These are phyloP conservation scores for Tulasnella sp. DNA, from an alignment of 768 basidiomycete genomes.

Conservation along the genomic window DNA sequence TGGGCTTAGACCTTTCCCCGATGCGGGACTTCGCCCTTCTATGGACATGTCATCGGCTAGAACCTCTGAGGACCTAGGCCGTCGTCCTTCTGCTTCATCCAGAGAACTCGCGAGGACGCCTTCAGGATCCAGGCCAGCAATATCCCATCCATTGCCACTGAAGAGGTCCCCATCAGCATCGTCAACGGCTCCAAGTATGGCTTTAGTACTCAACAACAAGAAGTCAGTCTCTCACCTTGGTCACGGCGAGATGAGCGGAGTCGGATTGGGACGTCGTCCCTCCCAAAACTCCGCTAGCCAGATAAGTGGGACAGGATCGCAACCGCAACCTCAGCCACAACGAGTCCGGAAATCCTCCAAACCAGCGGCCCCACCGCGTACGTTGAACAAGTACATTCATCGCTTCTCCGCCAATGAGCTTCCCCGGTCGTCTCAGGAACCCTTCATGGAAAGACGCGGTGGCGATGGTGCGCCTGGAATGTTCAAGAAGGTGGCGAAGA, in stretches of 20 bases:
- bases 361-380: not conserved
- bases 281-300: not conserved
- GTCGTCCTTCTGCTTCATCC: not conserved
- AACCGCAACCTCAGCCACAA: not conserved
- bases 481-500: constrained; percentile 10
- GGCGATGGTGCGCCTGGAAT: not conserved
- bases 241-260: constrained; percentile 7
- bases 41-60: not conserved
- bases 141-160: constrained; percentile 8
- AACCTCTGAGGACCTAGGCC: no score
- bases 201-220: constrained; percentile 1
- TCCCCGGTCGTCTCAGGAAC: not conserved
- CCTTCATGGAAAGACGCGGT: not conserved
- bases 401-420: not conserved
- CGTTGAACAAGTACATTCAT: constrained; percentile 1
- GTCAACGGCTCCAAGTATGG: not conserved
- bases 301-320: not conserved
- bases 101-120: constrained; percentile 2
- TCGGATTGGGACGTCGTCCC: constrained; percentile 1
- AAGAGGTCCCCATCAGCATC: constrained; percentile 3
- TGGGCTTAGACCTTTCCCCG: not conserved
- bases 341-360: constrained; percentile 8
- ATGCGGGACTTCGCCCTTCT: not conserved
- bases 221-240: constrained; percentile 10
- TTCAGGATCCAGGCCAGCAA: not conserved